phyloP scores from a whole-genome alignment of 331 rosid species.

The Malus hybrid region DNA sequence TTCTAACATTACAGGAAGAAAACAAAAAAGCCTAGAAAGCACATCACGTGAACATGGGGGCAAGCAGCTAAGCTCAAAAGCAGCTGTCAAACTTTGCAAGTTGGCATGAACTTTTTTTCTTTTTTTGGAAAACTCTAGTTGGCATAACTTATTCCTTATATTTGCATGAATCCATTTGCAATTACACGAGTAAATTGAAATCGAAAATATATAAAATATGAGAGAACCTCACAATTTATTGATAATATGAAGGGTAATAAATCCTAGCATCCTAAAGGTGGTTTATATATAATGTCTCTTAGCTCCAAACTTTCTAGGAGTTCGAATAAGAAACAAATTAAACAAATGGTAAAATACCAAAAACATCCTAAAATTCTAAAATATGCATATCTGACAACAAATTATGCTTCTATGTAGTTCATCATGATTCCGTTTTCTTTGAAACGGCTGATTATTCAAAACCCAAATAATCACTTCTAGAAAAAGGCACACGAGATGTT shows the following conservation, averaged over 20 bases:
- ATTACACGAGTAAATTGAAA: not conserved
- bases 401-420: too few relatives aligned
- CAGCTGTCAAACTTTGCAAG: conserved; percentile 46
- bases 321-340: too few relatives aligned
- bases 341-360: too few relatives aligned
- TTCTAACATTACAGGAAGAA: conserved; percentile 11
- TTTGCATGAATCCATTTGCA: not conserved
- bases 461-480: too few relatives aligned
- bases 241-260: not conserved
- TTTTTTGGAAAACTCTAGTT: conserved; percentile 26
- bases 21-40: conserved; percentile 42
- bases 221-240: not conserved
- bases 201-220: not conserved
- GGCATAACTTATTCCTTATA: conserved; percentile 27
- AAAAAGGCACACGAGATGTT: too few relatives aligned
- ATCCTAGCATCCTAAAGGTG: not conserved
- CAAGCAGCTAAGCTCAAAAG: conserved; percentile 16
- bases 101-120: too few relatives aligned
- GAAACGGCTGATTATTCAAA: too few relatives aligned
- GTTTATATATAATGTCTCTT: too few relatives aligned
- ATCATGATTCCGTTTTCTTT: too few relatives aligned
- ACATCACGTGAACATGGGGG: conserved; percentile 82
- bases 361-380: too few relatives aligned
- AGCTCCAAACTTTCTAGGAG: too few relatives aligned
- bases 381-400: too few relatives aligned